These are phyloP conservation scores for Xylaria sp. DNA, from an alignment of 495 filamentous ascomycete genomes.

Conservation along the genomic window DNA sequence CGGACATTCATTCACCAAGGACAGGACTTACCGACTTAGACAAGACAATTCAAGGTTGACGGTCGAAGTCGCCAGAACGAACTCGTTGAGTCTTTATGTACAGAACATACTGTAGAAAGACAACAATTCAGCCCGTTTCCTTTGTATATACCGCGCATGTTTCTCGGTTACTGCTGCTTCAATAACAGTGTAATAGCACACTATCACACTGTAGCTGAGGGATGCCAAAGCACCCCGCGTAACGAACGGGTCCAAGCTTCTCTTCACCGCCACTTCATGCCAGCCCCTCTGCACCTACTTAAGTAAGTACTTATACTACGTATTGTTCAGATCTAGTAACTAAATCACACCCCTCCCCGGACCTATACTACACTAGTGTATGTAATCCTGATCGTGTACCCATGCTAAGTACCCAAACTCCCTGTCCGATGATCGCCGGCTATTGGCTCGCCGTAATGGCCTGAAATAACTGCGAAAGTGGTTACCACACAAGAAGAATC, in stretches of 20 bases:
- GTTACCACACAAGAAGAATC: conserved; percentile 7
- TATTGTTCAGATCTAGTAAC: conserved; percentile 36
- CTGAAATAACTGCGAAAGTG: conserved; percentile 12
- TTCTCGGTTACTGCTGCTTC: not conserved
- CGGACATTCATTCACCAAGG: not conserved
- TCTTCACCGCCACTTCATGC: conserved; percentile 44
- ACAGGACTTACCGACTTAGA: not conserved
- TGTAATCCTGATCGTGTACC: conserved; percentile 17
- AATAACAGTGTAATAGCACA: not conserved
- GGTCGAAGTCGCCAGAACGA: not conserved
- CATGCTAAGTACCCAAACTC: conserved; percentile 34
- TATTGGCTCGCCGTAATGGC: conserved; percentile 38
- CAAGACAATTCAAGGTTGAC: not conserved
- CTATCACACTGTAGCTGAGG: conserved; percentile 2
- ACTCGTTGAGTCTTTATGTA: too few species aligned
- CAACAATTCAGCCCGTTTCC: not conserved
- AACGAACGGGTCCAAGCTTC: conserved; percentile 39
- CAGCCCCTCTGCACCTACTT: conserved; percentile 11
- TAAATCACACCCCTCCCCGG: conserved; percentile 35
- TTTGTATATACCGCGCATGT: not conserved
- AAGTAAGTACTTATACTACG: too few species aligned
- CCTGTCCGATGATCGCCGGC: conserved; percentile 45
- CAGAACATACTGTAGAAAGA: not conserved
- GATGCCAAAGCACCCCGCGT: conserved; percentile 32
- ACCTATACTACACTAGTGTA: not conserved